Evolutionary conservation across 2,329 filamentous ascomycete species (phyloP), one percentile per base, ranked within the genome.

Genomic region (Truncatella angustata): DNA sequence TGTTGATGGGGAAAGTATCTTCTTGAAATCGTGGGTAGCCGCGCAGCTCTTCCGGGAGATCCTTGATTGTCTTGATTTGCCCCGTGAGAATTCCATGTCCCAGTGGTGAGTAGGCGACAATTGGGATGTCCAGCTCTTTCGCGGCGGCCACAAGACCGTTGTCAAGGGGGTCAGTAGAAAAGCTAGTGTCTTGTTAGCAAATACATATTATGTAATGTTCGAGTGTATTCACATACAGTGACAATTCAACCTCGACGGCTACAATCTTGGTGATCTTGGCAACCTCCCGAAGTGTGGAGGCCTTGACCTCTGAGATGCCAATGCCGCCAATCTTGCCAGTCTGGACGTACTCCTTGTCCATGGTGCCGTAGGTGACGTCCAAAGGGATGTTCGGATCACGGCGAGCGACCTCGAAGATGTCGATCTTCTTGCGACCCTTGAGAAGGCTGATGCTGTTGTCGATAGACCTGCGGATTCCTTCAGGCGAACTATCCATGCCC

Each of bases 31-130:
- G 77, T 4, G 86, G 85, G 20, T 75, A 62, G 16, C 58, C 49
- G 18, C 66, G 70, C 20, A 77, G 67, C 36, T 73, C 60, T 61
- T 83, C 79, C 3, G 76, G 75, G 34, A 89, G 68, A 58, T 89
- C 86, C 2, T 78, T 73, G 1, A 60, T 56, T 5, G 65, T 72
- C 61, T 74, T 77, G 60, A 81, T 71, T 56, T 77, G 64, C 1
- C 80, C 80, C 0, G 79, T 79, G 52, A 85, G 66, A 70, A 85
- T 78, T 0, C 81, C 81, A 2, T 63, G 56, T 5, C 87, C 85
- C 0, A 91, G 73, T 1, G 89, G 88, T 40, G 85, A 86, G 69
- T 91, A 92, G 0, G 86, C 87, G 32, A 90, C 70, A 44, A 92
- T 71, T 0, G 87, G 85, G 54, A 93, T 90, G 43, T 76, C 72